These are phyloP conservation scores for Blumeriella jaapii DNA, from an alignment of 2,329 filamentous ascomycete genomes.

Conservation along the genomic window DNA sequence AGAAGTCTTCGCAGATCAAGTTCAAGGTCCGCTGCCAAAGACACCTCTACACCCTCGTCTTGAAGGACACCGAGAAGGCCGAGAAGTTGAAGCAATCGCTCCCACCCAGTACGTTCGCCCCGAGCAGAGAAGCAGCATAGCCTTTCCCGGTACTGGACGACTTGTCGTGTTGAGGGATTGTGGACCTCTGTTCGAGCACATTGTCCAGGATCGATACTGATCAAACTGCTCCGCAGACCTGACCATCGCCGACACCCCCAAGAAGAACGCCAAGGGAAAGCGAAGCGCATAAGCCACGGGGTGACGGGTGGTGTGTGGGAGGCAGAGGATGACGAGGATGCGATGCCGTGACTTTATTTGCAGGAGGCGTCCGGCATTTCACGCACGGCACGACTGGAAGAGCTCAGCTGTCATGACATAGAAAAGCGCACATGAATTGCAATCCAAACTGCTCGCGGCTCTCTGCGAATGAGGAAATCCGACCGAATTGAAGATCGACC, in stretches of 20 bases:
- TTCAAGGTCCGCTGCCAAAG: conserved; percentile 99
- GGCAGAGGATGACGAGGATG: conserved; percentile 3
- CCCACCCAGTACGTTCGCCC: conserved; percentile 69
- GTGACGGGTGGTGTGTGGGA: conserved; percentile 9
- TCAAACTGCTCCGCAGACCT: conserved; percentile 33
- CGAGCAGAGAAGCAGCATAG: conserved; percentile 11
- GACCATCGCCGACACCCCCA: conserved; percentile 46
- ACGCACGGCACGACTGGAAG: conserved; percentile 12
- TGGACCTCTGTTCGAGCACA: neutral
- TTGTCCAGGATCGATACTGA: conserved; percentile 1
- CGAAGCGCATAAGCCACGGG: conserved; percentile 20
- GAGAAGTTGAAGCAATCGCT: conserved; percentile 99
- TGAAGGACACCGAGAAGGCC: conserved; percentile 98
- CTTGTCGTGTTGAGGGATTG: neutral
- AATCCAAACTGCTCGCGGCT: conserved; percentile 11
- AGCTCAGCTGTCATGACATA: conserved; percentile 17
- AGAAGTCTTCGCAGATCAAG: conserved; percentile 86
- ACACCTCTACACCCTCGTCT: conserved; percentile 94
- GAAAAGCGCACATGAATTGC: conserved; percentile 16
- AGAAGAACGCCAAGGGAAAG: conserved; percentile 43
- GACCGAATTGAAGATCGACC: too few relatives aligned
- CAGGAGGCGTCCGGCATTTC: conserved; percentile 17
- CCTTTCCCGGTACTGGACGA: neutral
- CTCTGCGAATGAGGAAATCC: too few relatives aligned
- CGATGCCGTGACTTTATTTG: conserved; percentile 13